Evolutionary conservation across 164 flowering plant genomes (phyloP).

Genomic region (Dillenia suffruticosa): DNA sequence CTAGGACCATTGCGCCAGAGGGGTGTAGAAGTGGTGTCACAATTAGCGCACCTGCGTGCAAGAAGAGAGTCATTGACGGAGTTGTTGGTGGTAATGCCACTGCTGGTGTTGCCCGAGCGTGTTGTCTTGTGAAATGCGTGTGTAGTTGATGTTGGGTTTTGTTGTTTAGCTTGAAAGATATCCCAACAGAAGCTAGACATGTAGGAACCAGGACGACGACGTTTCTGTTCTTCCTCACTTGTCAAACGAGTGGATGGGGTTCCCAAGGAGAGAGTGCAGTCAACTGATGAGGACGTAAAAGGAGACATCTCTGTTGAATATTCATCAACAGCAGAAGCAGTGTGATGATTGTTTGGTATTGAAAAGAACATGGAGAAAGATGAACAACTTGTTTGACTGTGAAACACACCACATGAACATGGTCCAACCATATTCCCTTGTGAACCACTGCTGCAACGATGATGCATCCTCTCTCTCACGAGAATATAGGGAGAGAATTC

Average conservation of each 20-base stretch:
- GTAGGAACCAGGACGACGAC: constrained; percentile 24
- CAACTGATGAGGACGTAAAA: constrained; percentile 55
- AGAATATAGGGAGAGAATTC: not conserved
- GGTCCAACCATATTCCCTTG: constrained; percentile 32
- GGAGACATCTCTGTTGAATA: constrained; percentile 15
- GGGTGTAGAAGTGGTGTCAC: constrained; percentile 98
- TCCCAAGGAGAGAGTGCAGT: constrained; percentile 93
- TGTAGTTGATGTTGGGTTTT: constrained; percentile 14
- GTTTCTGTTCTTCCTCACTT: constrained; percentile 10
- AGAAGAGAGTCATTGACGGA: constrained; percentile 49
- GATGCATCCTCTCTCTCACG: constrained; percentile 29
- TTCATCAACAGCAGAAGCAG: not conserved
- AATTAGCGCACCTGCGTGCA: constrained; percentile 94
- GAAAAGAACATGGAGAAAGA: constrained; percentile 63
- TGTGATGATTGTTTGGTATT: constrained; percentile 25
- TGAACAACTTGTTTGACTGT: constrained; percentile 20
- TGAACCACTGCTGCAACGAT: constrained; percentile 39
- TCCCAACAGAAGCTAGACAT: constrained; percentile 68
- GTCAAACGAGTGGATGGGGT: constrained; percentile 82
- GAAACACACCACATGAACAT: constrained; percentile 49
- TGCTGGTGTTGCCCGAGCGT: constrained; percentile 21
- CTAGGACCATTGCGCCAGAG: constrained; percentile 98
- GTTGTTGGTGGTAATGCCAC: constrained; percentile 11
- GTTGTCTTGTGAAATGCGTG: not conserved
- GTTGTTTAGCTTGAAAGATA: constrained; percentile 34